Base-by-base conservation (phyloP, 2,329 filamentous ascomycete species). In the Colletotrichum sp. region DNA sequence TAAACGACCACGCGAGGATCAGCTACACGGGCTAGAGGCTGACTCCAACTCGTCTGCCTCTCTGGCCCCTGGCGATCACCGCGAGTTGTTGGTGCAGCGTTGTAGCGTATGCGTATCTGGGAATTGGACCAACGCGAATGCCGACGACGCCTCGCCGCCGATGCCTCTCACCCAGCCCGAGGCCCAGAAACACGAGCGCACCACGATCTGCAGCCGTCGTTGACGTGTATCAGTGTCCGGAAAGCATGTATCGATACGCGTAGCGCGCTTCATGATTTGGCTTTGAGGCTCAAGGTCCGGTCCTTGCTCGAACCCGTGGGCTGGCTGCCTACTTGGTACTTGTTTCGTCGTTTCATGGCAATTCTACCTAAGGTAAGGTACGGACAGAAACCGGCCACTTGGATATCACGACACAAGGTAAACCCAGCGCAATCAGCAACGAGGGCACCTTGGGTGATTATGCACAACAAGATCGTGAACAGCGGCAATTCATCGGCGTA, bases 61-160 rank as follows among this genome's bases (percentile, higher is more conserved):
- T 52, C 36, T 63, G 18, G 18, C 68, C 61, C 72, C 72, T 74
- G 72, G 65, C 67, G 72, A 74, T 71, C 67, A 65, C n/a, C 26
- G 26, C 52, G 15, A 63, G 34, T 24, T 21, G 36, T 15, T 39
- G 57, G 24, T 63, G 32, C 32, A 39, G 30, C n/a, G 30, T n/a
- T 28, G 26, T 15, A 21, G 26, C 57, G 6, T n/a, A 61, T 61
- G 6, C 21, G 21, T 16, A 24, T 26, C n/a, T 60, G 13, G 18
- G 18, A n/a, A 43, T 43, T 43, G 39, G 39, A 39, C 36, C 39
- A 43, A 43, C 39, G 9, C 39, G 8, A n/a, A 21, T 48, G 39
- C 18, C 18, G 18, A 12, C 18, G 18, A 48, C 39, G 39, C 39
- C 18, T n/a, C n/a, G 39, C 18, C 10, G 18, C n/a, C 5, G 18